Base-by-base conservation (phyloP, 1,139 yeast genomes). In the Geotrichum klebahnii region DNA sequence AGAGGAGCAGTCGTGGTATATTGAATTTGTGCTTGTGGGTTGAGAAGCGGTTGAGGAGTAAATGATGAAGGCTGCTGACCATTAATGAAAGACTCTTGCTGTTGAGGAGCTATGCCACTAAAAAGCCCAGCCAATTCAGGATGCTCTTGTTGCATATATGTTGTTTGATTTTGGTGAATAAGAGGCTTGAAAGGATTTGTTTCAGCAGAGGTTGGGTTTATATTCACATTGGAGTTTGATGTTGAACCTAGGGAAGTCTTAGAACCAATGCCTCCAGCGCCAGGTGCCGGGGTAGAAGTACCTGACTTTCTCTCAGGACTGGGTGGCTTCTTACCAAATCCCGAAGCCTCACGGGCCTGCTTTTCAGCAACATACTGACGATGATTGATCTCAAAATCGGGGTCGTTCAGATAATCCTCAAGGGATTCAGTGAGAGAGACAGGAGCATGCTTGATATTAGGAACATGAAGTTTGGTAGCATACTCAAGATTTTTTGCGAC, bases 361-460 rank as follows among this genome's bases (percentile, higher is more conserved):
- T 74, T 82, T 61, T 85, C 94, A 3, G 79, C 79, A 56, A 88
- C 67, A 61, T 84, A 88, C 62, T 86, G 95, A 55, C 81, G 73
- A 66, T 95, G 79, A 64, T 87, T 88, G 8, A 72, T 69, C 61
- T 87, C 96, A 66, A 86, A 87, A 61, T 83, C 84, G n/a, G 87
- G 87, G 65, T 85, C 96, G 62, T 82, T 78, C 60, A 92, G 72
- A 66, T 92, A 94, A 59, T 90, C 97, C 63, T 88, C 95, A 52
- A 92, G 75, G 12, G 95, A 84, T 37, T 82, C 77, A 6, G 96
- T 85, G 60, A 92, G 76, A 24, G 96, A 94, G 1, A 97, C 90
- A 12, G 97, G 97, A 0, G 97, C 97, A 68, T 92, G 98, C 66
- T 88, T 88, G 55, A 92, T 90, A 12, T 96, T 90, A 24, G 98